phyloP scores from a whole-genome alignment of 805 yeast genomes.

The Metschnikowia shivogae region DNA sequence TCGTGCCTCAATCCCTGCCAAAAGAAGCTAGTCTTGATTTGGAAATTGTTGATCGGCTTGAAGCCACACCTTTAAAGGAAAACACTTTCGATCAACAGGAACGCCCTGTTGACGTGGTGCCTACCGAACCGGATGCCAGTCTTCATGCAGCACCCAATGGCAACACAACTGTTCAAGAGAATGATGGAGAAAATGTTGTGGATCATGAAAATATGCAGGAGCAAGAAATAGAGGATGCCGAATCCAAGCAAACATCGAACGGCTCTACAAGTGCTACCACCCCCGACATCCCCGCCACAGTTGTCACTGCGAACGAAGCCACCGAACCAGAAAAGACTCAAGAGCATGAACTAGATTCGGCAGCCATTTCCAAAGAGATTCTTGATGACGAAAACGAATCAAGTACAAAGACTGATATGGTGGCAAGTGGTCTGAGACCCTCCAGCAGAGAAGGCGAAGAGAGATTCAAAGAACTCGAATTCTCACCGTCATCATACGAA shows the following conservation, averaged over 20 bases:
- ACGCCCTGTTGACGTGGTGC: neutral
- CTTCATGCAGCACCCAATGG: no score
- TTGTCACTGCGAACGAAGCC: neutral
- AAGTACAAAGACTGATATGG: neutral
- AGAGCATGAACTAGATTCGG: neutral
- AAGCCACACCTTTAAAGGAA: no score
- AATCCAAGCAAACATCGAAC: neutral
- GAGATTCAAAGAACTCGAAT: neutral
- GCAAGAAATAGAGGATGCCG: neutral
- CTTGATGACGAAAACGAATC: neutral
- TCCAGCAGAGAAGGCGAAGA: slow-evolving; percentile 1
- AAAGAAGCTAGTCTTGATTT: neutral
- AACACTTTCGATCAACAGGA: neutral
- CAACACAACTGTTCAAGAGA: no score
- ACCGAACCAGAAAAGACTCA: neutral
- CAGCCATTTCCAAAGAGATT: neutral
- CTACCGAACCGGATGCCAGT: neutral
- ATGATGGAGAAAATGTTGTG: no score
- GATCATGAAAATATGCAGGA: neutral
- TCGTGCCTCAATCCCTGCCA: slow-evolving; percentile 5
- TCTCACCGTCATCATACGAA: slow-evolving; percentile 16
- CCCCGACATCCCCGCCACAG: neutral
- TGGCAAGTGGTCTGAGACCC: neutral
- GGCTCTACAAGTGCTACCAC: neutral
- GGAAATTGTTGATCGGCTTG: neutral